phyloP scores from a whole-genome alignment of 345 rosid species.

The Salix arbutifolia region DNA sequence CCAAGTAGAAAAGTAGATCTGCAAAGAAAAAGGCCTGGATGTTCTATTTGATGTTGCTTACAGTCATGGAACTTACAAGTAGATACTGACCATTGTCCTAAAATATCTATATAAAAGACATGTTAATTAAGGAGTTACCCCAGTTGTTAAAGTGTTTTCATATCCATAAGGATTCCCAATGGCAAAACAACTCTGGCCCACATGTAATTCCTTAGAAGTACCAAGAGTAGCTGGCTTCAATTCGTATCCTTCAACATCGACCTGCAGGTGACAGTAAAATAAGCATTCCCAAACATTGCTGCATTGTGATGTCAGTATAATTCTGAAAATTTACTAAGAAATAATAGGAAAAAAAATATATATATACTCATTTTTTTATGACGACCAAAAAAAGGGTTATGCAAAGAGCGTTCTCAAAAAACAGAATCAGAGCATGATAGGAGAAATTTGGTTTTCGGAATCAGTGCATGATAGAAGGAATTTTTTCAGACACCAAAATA shows the following conservation, averaged over 20 bases:
- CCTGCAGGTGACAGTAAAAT: slow-evolving; percentile 33
- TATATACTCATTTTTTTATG: background rate
- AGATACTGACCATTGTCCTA: background rate
- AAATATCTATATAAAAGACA: background rate
- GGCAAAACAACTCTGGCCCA: slow-evolving; percentile 84
- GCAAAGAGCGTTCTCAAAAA: background rate
- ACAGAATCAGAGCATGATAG: background rate
- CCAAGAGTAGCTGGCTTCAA: slow-evolving; percentile 69
- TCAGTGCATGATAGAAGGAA: too few species aligned
- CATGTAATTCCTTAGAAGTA: slow-evolving; percentile 60
- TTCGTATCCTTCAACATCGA: slow-evolving; percentile 59
- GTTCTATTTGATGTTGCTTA: background rate
- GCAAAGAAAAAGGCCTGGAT: background rate
- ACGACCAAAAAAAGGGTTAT: background rate
- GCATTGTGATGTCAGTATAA: background rate
- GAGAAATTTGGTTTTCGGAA: background rate
- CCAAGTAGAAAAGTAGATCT: background rate
- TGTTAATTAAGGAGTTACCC: slow-evolving; percentile 44
- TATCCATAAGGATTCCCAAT: slow-evolving; percentile 88
- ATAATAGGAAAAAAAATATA: background rate
- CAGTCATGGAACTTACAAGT: background rate
- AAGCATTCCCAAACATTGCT: background rate
- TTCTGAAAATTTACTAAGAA: background rate
- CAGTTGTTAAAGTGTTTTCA: slow-evolving; percentile 88
- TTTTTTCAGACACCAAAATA: too few species aligned